Evolutionary conservation across 2,329 filamentous ascomycete genomes (phyloP), one percentile per base, ranked within the genome.

Genomic region (Sarocladium oryzae): DNA sequence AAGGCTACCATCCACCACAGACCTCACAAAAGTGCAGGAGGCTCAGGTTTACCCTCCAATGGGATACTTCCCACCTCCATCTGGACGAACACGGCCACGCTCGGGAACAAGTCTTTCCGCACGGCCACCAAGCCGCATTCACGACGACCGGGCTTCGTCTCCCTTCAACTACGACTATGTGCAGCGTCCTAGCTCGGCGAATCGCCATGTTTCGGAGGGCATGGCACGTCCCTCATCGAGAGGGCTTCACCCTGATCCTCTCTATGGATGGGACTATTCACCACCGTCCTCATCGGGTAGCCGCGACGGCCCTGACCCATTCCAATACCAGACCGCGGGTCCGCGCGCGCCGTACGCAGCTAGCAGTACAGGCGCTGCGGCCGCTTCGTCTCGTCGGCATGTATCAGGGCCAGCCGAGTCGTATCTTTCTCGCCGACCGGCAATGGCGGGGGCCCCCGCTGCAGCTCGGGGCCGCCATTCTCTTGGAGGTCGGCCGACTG

Each of bases 321-420:
- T 81, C 53, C 70, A 72, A 54, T 81, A 74, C 59, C 76, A 79
- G 63, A 75, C 72, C 3, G 66, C 65, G 20, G 74, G 71, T 11
- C 60, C 74, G 32, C 71, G 69, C 28, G 63, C 62, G 50, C 58
- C 70, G 13, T 63, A 67, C 50, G 59, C 65, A 26, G 55, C 26
- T 10, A 33, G 26, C 26, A 35, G 16, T 35, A 33, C 62, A 50
- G 62, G 61, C 49, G 62, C 66, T 56, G 57, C 63, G 43, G 62
- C 60, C 45, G 56, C 63, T 30, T n/a, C 23, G 13, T 62, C 67
- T 41, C 67, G 68, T 56, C 66, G 70, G 49, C 65, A 68, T 48
- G 59, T 62, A 15, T 66, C 68, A 15, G 69, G 68, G n/a, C 60
- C 66, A 30, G 54, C 61, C 7, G 66, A 68, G 5, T 40, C 54